phyloP scores from a whole-genome alignment of 768 basidiomycete species.

The Lentinus brumalis region DNA sequence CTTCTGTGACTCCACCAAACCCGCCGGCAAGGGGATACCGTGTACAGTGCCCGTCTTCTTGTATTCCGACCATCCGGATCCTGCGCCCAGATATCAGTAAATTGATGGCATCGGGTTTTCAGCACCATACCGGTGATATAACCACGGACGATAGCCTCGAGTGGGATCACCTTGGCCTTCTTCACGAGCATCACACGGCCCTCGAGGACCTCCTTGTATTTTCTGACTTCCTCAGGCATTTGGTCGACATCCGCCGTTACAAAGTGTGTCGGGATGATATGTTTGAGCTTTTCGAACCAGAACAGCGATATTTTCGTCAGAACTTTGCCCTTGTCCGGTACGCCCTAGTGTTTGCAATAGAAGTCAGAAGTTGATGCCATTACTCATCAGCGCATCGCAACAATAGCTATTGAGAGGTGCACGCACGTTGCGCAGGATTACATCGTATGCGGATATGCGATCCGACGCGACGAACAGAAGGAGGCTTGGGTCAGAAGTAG shows the following conservation, averaged over 20 bases:
- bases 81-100: conserved; percentile 40
- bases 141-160: conserved; percentile 95
- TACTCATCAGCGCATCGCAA: background rate
- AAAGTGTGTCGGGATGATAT: conserved; percentile 89
- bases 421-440: conserved; percentile 84
- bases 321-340: conserved; percentile 90
- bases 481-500: conserved; percentile 64
- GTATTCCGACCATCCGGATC: conserved; percentile 96
- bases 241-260: conserved; percentile 73
- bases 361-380: background rate
- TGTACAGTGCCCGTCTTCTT: conserved; percentile 86
- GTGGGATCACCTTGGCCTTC: conserved; percentile 84
- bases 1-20: conserved; percentile 83
- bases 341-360: conserved; percentile 61
- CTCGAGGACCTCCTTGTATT: conserved; percentile 75
- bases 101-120: background rate
- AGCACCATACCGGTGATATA: conserved; percentile 83
- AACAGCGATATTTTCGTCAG: conserved; percentile 90
- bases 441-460: conserved; percentile 96
- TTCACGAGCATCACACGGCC: conserved; percentile 90
- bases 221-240: conserved; percentile 80
- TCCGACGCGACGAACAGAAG: conserved; percentile 95
- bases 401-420: background rate
- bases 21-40: conserved; percentile 73
- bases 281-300: conserved; percentile 86